phyloP scores from a whole-genome alignment of 192 early-diverging fungal genomes.

The Linnemannia exigua region DNA sequence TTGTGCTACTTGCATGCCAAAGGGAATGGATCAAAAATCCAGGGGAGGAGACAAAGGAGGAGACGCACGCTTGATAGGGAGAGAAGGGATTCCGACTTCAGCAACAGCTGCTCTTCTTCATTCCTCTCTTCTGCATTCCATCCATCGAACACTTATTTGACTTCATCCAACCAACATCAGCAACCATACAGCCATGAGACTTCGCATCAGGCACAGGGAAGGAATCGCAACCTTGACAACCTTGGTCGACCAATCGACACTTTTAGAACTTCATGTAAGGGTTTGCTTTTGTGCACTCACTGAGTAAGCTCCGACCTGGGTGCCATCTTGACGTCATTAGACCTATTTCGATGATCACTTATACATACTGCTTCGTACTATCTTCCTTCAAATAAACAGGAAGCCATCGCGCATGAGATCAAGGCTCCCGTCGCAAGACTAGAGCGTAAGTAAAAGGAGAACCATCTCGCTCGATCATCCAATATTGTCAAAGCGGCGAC shows the following conservation, averaged over 20 bases:
- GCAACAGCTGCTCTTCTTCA: not conserved
- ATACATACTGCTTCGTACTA: not conserved
- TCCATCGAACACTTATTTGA: not conserved
- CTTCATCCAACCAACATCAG: not conserved
- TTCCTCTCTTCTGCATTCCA: not conserved
- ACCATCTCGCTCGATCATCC: no score
- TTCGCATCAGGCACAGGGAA: slow-evolving; percentile 59
- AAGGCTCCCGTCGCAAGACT: slow-evolving; percentile 13
- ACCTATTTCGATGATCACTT: not conserved
- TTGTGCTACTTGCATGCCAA: not conserved
- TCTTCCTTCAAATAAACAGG: not conserved
- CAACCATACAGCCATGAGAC: slow-evolving; percentile 49
- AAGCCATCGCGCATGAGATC: slow-evolving; percentile 33
- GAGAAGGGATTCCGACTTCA: not conserved
- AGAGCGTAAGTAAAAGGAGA: slow-evolving; percentile 27
- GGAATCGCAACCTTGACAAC: slow-evolving; percentile 54
- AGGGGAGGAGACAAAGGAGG: not conserved
- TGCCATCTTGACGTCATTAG: not conserved
- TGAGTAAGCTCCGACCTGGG: not conserved
- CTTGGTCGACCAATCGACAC: slow-evolving; percentile 29
- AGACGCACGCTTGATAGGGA: not conserved
- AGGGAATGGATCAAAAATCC: not conserved
- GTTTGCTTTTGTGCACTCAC: not conserved
- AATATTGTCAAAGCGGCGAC: not conserved
- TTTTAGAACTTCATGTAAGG: slow-evolving; percentile 46